Evolutionary conservation across 2,329 filamentous ascomycete genomes (phyloP).

Genomic region (Bipolaris zeicola): DNA sequence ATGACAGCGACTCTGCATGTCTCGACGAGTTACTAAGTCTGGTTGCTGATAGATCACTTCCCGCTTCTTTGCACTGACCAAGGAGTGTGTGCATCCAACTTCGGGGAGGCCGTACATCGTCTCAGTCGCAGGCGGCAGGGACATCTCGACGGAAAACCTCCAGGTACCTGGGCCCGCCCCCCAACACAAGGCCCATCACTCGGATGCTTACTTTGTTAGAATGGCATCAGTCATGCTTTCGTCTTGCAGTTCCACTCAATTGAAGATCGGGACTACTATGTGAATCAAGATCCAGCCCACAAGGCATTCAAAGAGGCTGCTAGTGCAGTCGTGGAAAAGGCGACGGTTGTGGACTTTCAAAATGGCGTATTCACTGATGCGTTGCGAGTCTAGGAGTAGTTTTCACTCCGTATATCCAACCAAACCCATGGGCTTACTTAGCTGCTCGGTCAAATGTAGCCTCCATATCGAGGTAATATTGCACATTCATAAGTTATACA

Average conservation of each 20-base stretch:
- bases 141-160: conserved; percentile 41
- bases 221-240: conserved; percentile 53
- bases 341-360: conserved; percentile 51
- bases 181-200: conserved; percentile 39
- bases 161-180: conserved; percentile 30
- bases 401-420: background rate
- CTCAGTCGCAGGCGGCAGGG: conserved; percentile 40
- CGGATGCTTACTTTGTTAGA: conserved; percentile 53
- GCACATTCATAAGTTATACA: conserved; percentile 16
- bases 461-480: background rate
- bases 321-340: conserved; percentile 44
- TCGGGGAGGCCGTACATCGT: conserved; percentile 35
- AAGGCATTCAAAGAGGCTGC: conserved; percentile 47
- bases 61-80: conserved; percentile 39
- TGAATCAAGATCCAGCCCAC: conserved; percentile 50
- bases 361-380: conserved; percentile 37
- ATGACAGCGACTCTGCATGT: background rate
- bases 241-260: conserved; percentile 49
- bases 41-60: conserved; percentile 30
- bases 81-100: conserved; percentile 36
- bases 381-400: background rate
- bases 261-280: conserved; percentile 53
- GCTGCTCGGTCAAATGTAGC: background rate
- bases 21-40: conserved; percentile 16
- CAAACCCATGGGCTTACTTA: background rate